Base-by-base conservation (phyloP, 129 eudicot genomes). In the Dittrichia graveolens region DNA sequence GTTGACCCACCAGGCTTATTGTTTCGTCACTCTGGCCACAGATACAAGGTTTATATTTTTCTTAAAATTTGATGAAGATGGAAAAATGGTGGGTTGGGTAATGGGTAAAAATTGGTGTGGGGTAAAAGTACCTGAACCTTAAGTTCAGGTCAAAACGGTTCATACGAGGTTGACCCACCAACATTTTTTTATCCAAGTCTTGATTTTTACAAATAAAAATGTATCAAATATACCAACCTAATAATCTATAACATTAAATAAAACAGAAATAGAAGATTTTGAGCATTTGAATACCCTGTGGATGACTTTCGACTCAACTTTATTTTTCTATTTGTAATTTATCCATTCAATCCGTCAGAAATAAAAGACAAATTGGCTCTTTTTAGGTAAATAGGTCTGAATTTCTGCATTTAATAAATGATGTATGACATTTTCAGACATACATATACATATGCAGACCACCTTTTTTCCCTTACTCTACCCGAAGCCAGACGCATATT, bases 11-110 rank as follows among this genome's bases (percentile, higher is more conserved):
- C 11, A 53, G 96, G 95, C 56, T 79, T 93, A 59, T 80, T 93
- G 71, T 93, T 93, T 53, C 85, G 86, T 41, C 96, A 93, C 80
- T 89, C 96, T 60, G 98, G 98, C 48, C 96, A 93, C 83, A 88
- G 96, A 95, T 93, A 79, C 8, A 16, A 6, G 50, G 58, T 69
- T 73, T 8, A n/a, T 40, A 15, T 34, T 37, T 71, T 9, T 35
- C 14, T 60, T 13, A 35, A 56, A 14, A 16, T 16, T 7, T 61
- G 38, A 31, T 60, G 0, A 39, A 12, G 11, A 48, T 18, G 2
- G 7, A 41, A 61, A 49, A 61, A n/a, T 13, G 43, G 11, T 14
- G 2, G 42, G 42, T 42, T 9, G 39, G 42, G 44, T 43, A 31
- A 31, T 2, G 7, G 10, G 59, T 47, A 3, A 67, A n/a, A 50